These are phyloP conservation scores for Lepidium sativum DNA, from an alignment of 345 rosid species.

Conservation along the genomic window DNA sequence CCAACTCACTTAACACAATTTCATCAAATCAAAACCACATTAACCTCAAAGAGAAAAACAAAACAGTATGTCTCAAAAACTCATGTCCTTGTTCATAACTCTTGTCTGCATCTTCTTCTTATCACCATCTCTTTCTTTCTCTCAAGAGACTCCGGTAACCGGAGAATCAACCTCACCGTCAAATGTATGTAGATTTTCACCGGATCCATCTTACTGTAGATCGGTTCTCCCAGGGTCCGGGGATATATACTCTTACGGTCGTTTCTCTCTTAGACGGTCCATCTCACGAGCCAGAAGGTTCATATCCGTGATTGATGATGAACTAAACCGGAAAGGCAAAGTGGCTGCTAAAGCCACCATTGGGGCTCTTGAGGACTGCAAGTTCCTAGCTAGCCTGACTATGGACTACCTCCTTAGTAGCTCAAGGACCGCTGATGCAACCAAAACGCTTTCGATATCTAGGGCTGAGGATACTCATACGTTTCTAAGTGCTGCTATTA, in stretches of 20 bases:
- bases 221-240: slow-evolving; percentile 45
- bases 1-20: background rate
- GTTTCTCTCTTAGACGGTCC: slow-evolving; percentile 51
- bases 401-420: slow-evolving; percentile 46
- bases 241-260: slow-evolving; percentile 48
- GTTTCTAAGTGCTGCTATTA: slow-evolving; percentile 61
- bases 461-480: slow-evolving; percentile 67
- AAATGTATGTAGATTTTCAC: slow-evolving; percentile 45
- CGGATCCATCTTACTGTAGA: slow-evolving; percentile 56
- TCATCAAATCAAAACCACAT: background rate
- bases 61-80: slow-evolving; percentile 18
- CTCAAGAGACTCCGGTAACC: background rate
- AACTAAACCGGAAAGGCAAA: slow-evolving; percentile 33
- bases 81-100: slow-evolving; percentile 15
- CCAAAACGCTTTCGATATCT: slow-evolving; percentile 30
- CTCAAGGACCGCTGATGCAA: slow-evolving; percentile 37
- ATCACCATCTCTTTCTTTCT: slow-evolving; percentile 17
- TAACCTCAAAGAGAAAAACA: background rate
- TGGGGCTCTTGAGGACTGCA: slow-evolving; percentile 77
- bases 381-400: slow-evolving; percentile 41
- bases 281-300: slow-evolving; percentile 50
- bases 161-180: slow-evolving; percentile 23
- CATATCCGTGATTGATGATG: slow-evolving; percentile 36
- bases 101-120: background rate
- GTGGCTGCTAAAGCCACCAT: slow-evolving; percentile 33